Conservation (phyloP, 305 asterid genomes). For the Andrographis paniculata region DNA sequence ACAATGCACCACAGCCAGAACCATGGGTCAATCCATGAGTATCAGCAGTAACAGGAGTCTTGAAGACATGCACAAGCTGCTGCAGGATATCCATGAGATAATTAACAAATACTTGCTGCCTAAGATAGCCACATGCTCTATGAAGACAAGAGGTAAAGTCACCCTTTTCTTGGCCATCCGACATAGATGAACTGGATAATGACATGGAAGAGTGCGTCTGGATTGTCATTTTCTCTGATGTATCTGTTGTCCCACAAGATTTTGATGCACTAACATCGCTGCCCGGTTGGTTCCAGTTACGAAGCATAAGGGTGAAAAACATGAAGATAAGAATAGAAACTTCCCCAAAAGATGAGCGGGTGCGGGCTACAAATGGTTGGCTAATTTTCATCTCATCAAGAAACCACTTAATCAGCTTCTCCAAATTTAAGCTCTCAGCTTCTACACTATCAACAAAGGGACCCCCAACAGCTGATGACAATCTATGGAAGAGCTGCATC, state of each 20-base stretch:
- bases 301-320: constrained; percentile 96
- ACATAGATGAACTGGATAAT: constrained; percentile 42
- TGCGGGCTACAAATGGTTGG: constrained; percentile 59
- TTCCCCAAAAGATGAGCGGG: constrained; percentile 85
- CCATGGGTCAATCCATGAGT: constrained; percentile 51
- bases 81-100: constrained; percentile 95
- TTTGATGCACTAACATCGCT: constrained; percentile 60
- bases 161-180: constrained; percentile 59
- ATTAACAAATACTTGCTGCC: constrained; percentile 81
- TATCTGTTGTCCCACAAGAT: constrained; percentile 50
- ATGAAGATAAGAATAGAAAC: constrained; percentile 76
- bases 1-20: constrained; percentile 89
- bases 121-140: constrained; percentile 72
- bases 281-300: constrained; percentile 98
- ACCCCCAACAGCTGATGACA: constrained; percentile 95
- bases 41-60: constrained; percentile 60
- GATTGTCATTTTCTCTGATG: constrained; percentile 52
- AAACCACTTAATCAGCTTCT: constrained; percentile 86
- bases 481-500: constrained; percentile 90
- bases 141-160: constrained; percentile 59
- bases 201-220: constrained; percentile 38
- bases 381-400: constrained; percentile 68
- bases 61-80: constrained; percentile 79
- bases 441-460: constrained; percentile 71
- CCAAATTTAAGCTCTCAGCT: constrained; percentile 75